Evolutionary conservation across 495 filamentous ascomycete genomes (phyloP), one percentile per base, ranked within the genome.

Genomic region (Penicillium steckii): DNA sequence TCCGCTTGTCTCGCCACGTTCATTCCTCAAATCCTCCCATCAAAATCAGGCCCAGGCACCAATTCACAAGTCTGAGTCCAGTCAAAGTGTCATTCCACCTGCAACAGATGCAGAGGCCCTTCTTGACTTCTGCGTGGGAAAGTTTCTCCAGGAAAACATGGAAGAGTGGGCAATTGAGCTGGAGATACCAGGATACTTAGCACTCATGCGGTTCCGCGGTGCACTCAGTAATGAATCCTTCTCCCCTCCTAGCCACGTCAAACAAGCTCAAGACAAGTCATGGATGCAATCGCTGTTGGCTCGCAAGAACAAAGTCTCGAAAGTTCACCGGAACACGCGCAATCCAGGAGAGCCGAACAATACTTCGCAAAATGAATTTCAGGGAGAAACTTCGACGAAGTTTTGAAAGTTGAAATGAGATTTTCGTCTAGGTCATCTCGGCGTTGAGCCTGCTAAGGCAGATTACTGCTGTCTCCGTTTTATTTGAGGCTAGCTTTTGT

Each of bases 111-210:
- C 63, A 0, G 57, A 57, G 26, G 43, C 56, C 6, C 56, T 70
- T 17, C 62, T 78, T 9, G 66, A 68, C 26, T 75, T 67, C 54
- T 76, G 72, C 56, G 67, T 68, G 12, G 27, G 53, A 15, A 60
- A 60, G 46, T 76, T 73, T 56, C 46, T 66, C n/a, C 23, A 44
- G 26, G 57, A 69, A 18, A 58, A 63, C 9, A 56, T 75, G 24
- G 49, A 56, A 4, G 56, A 65, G 18, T 44, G 64, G 2, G 59
- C 72, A 24, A 67, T 77, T 33, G 65, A 69, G 15, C 54, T 62
- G 4, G 75, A 78, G 44, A 57, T 70, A 3, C 61, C 64, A 3
- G 71, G 68, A 3, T 51, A 72, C 18, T 22, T 65, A 29, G 56
- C 48, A 4, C 57, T 62, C 33, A 65, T 64, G 46, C 52, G 53